Percentiles rank a stretch among this genome's conserved stretches.
phyloP scores from a whole-genome alignment of 2,329 filamentous ascomycete species.

The Pestalotiopsis sp. region DNA sequence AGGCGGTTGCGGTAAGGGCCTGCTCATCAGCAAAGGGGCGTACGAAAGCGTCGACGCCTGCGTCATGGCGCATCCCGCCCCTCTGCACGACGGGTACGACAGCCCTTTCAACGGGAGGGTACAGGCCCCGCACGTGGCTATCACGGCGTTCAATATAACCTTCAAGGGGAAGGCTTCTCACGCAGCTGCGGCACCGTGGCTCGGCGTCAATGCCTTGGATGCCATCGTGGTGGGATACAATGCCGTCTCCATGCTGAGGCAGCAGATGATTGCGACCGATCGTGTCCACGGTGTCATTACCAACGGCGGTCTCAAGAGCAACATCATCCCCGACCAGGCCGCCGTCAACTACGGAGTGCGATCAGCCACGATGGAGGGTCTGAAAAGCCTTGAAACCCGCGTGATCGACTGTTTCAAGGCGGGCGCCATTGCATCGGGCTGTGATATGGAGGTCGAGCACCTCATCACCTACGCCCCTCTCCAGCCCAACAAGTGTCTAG shows the following conservation, averaged over 20 bases:
- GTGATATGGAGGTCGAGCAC: not conserved
- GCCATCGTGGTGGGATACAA: constrained; percentile 38
- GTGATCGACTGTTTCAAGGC: not conserved
- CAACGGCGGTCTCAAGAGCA: constrained; percentile 38
- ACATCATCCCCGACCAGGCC: constrained; percentile 42
- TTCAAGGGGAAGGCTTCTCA: constrained; percentile 38
- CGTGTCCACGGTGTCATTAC: constrained; percentile 40
- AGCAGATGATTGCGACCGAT: constrained; percentile 40
- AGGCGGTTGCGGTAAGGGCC: constrained; percentile 43
- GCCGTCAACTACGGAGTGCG: constrained; percentile 43
- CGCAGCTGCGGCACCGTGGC: constrained; percentile 39
- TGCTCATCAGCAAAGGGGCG: constrained; percentile 35
- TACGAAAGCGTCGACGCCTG: constrained; percentile 30
- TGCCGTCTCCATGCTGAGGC: constrained; percentile 37
- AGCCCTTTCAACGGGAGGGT: constrained; percentile 24
- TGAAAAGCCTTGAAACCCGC: not conserved
- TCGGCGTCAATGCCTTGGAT: constrained; percentile 40
- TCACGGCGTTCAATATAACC: constrained; percentile 33
- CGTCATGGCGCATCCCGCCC: constrained; percentile 33
- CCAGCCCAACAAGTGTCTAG: not conserved
- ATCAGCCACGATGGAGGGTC: constrained; percentile 31
- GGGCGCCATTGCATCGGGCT: not conserved
- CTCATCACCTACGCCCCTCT: not conserved
- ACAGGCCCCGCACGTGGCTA: constrained; percentile 33
- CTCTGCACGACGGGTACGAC: constrained; percentile 9